Evolutionary conservation across 2,329 filamentous ascomycete species (phyloP), one percentile per base, ranked within the genome.

Genomic region (Nothopassalora personata): DNA sequence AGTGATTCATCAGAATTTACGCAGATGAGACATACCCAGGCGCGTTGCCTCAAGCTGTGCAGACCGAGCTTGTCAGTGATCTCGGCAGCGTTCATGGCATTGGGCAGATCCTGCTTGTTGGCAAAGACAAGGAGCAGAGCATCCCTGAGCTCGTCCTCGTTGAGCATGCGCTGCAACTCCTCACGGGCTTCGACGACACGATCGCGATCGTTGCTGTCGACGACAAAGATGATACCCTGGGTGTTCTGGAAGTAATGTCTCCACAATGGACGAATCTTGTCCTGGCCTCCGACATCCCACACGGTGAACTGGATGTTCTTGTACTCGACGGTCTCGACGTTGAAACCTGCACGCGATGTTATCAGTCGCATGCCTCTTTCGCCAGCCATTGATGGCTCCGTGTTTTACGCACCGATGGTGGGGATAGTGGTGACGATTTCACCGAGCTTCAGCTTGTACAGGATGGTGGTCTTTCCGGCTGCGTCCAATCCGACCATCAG

Each of bases 61-160:
- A 99, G 91, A 76, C 94, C 94, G 79, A 99, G 91, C 87, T 97
- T 97, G 83, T 99, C 93, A 79, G 94, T 99, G 79, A 99, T 97
- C 83, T 99, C 94, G 75, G 94, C 93, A 74, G 94, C 93, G 81
- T 96, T 97, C 94, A 97, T 97, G 80, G 94, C 94, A 76, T 97
- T 97, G 60, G 84, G 81, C 68, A 97, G 81, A 85, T 99, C 94
- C 79, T 97, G 94, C 85, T 99, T 99, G 82, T 99, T 99, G 72
- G 94, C 94, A 76, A 99, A 97, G 46, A 99, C 93, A 61, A 97
- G 80, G 68, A 99, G 80, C 69, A 97, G 81, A 62, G 91, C 92
- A 73, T 97, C 93, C 79, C 94, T 92, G 86, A 97, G 93, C 82
- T 99, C 94, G 65, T 93, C 87, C 75, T 97, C 94, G 77, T 96